Percentiles rank a stretch among this genome's conserved stretches.
Evolutionary conservation across 2,329 filamentous ascomycete genomes (phyloP).

Genomic region (Phialophora verrucosa): DNA sequence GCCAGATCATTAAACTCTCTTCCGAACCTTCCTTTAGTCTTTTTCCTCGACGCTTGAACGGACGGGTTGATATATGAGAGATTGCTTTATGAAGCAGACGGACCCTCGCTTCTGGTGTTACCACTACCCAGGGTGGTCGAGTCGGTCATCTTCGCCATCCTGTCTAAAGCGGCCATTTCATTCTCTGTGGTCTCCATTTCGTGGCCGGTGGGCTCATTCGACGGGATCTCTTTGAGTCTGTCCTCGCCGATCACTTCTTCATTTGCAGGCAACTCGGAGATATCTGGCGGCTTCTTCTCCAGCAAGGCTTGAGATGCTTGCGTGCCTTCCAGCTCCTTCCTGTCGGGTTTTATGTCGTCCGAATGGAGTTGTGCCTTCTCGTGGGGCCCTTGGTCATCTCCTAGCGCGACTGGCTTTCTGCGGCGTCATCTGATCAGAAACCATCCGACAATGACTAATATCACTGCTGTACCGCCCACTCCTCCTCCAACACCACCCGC

Average conservation of each 20-base stretch:
- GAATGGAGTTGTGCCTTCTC: conserved; percentile 9
- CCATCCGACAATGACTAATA: background rate
- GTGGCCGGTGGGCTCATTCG: conserved; percentile 9
- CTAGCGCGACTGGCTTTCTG: background rate
- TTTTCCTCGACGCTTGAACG: too few species aligned
- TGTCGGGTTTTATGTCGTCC: background rate
- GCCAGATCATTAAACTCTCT: too few species aligned
- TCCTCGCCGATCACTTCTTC: background rate
- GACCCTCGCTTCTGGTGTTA: background rate
- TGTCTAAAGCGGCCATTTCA: conserved; percentile 6
- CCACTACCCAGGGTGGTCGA: conserved; percentile 13
- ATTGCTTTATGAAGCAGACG: background rate
- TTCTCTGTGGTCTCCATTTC: conserved; percentile 16
- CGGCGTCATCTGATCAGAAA: background rate
- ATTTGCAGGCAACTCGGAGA: conserved; percentile 1
- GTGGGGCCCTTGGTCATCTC: background rate
- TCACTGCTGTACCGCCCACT: background rate
- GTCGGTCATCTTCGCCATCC: conserved; percentile 6
- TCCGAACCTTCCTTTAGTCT: too few species aligned
- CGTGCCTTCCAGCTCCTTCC: background rate
- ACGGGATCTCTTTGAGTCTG: conserved; percentile 8
- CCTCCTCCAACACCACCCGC: conserved; percentile 2
- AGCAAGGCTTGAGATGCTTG: background rate
- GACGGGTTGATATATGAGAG: too few species aligned
- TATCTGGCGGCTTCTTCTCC: background rate